Base-by-base conservation (phyloP, 768 basidiomycete genomes). In the Omphalotus guepiniiformis region DNA sequence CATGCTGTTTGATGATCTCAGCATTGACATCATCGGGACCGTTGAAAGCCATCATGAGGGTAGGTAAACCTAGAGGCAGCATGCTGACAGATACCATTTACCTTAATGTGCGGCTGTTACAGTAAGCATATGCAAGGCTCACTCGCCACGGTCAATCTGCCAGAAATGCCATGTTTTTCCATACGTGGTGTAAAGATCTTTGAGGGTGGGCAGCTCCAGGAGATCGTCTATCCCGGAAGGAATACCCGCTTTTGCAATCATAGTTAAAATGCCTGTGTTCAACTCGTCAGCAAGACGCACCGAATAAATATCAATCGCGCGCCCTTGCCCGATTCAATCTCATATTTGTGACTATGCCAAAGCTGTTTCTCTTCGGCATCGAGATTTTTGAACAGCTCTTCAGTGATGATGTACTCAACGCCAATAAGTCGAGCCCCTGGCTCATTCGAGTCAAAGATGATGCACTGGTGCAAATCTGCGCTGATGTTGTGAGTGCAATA, bases 261-360 rank as follows among this genome's bases (percentile, higher is more conserved):
- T 44, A 13, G 42, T 44, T 13, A 44, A 23, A 12, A 44, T 30
- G 12, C 42, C 42, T 44, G 28, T 3, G 34, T 16, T 27, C 25
- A 27, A 23, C 11, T 5, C 12, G 19, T 9, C 4, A 9, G n/a
- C n/a, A 25, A 44, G 19, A 30, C 15, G 6, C 21, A 19, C 11
- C 25, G 25, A 11, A 16, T 22, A 28, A 21, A 12, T 9, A n/a
- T 13, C n/a, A n/a, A n/a, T n/a, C n/a, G 4, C 6, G 8, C 11
- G 22, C 21, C 40, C 49, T 53, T 49, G 21, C 57, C 57, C 29
- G 48, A 47, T 32, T 55, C 52, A 29, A 67, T 71, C 55, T 74
- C 73, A 45, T 70, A 73, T 51, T 75, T 71, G 53, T 79, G 78
- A 12, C 71, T 74, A 55, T 79, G 78, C 78, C 77, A 78, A 47